These are phyloP conservation scores for Barnettozyma pratensis DNA, from an alignment of 805 yeast species.

Conservation along the genomic window DNA sequence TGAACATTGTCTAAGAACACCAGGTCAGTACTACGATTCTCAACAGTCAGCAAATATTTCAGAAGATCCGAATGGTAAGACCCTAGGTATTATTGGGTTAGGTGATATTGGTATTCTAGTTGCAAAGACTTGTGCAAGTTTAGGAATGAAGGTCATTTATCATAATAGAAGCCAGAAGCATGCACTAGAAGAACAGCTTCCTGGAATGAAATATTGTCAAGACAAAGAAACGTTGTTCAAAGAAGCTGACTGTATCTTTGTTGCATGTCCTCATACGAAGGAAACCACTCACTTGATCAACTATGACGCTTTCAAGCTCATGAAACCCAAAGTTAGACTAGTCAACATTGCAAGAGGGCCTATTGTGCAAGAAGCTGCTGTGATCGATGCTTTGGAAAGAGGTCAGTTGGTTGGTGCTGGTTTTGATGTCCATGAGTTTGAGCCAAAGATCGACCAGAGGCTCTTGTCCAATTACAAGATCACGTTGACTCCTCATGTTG, in stretches of 20 bases:
- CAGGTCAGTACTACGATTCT: constrained; percentile 29
- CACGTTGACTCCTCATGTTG: constrained; percentile 34
- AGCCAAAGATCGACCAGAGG: constrained; percentile 32
- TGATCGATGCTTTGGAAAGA: constrained; percentile 34
- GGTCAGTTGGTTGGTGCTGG: constrained; percentile 40
- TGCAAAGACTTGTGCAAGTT: constrained; percentile 35
- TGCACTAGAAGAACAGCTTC: constrained; percentile 30
- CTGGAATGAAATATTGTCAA: constrained; percentile 28
- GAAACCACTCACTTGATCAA: constrained; percentile 35
- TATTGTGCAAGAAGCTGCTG: constrained; percentile 34
- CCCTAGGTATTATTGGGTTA: constrained; percentile 42
- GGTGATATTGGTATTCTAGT: constrained; percentile 43
- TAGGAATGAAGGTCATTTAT: constrained; percentile 41
- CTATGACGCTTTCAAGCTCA: constrained; percentile 23
- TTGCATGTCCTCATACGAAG: constrained; percentile 35
- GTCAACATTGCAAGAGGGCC: constrained; percentile 38
- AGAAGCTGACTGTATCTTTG: constrained; percentile 29
- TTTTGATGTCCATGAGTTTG: constrained; percentile 39
- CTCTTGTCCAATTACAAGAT: constrained; percentile 31
- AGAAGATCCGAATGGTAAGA: constrained; percentile 37
- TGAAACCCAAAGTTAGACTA: constrained; percentile 27
- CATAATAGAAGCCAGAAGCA: constrained; percentile 33
- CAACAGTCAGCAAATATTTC: constrained; percentile 28
- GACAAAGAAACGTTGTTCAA: constrained; percentile 24
- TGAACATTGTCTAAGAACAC: constrained; percentile 32